These are phyloP conservation scores for Tulasnella sp. DNA, from an alignment of 768 basidiomycete species.

Conservation along the genomic window DNA sequence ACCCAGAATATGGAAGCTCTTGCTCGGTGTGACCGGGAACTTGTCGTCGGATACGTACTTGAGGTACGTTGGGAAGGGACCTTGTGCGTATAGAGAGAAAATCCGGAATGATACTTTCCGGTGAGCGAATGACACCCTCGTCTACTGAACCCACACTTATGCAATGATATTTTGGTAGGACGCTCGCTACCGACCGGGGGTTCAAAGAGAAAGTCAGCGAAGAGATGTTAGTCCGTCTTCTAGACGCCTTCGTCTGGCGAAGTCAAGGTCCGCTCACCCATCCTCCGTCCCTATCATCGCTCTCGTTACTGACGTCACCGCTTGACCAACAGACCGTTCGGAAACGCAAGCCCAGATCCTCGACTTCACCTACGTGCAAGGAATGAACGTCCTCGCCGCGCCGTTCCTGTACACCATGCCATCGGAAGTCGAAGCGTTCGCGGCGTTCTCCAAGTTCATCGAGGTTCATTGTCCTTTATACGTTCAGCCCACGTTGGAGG, in stretches of 20 bases:
- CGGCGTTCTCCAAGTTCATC: conserved; percentile 92
- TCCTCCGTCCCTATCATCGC: neutral
- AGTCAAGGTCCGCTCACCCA: conserved; percentile 49
- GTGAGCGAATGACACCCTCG: conserved; percentile 29
- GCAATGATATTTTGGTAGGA: conserved; percentile 34
- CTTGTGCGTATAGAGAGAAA: conserved; percentile 81
- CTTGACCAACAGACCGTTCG: conserved; percentile 45
- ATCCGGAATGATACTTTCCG: conserved; percentile 96
- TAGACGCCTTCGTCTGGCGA: conserved; percentile 97
- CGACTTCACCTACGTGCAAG: conserved; percentile 94
- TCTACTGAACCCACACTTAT: neutral
- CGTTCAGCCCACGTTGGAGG: conserved; percentile 90
- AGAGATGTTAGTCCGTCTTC: conserved; percentile 89
- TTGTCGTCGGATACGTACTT: conserved; percentile 66
- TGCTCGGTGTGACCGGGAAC: conserved; percentile 61
- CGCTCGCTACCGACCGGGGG: conserved; percentile 90
- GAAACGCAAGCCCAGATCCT: conserved; percentile 34
- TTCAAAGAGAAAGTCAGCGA: conserved; percentile 96
- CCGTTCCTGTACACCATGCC: conserved; percentile 98
- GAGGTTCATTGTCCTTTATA: conserved; percentile 93
- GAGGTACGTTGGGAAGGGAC: conserved; percentile 68
- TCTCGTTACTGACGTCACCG: neutral
- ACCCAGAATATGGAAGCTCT: conserved; percentile 89
- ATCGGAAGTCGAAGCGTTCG: conserved; percentile 96
- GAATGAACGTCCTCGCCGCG: conserved; percentile 97